Base-by-base conservation (phyloP, 2,329 filamentous ascomycete genomes). In the Colletotrichum tamarilloi region DNA sequence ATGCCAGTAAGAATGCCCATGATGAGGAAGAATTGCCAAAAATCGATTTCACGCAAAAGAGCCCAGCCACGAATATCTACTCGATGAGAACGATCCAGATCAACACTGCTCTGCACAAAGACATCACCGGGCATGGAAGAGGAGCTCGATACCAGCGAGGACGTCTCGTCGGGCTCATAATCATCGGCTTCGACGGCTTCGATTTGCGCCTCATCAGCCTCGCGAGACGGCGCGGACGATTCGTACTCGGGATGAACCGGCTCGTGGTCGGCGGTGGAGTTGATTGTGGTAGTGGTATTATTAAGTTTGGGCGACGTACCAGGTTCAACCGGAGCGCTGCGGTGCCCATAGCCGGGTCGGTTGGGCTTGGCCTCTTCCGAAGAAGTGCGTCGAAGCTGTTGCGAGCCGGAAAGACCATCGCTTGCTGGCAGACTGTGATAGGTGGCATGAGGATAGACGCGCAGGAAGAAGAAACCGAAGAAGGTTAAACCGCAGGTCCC, bases 1-100 rank as follows among this genome's bases (percentile, higher is more conserved):
- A 98, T 93, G 65, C 97, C 97, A 5, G 95, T 95, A 75, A 98
- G 86, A n/a, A 98, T 89, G 52, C 92, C 95, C 89, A 99, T 94
- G 76, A 98, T 91, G 70, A 89, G 83, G 82, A 97, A 98, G 32
- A 97, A 85, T 79, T 97, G 93, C 95, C 95, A 98, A 82, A 98
- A 99, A 76, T 97, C 93, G 60, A 92, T 78, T 74, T 89, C 91
- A 66, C 86, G 86, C 38, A 98, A 84, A 80, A 99, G 87, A 19
- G 89, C 88, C 79, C 95, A 86, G 76, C 97, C 97, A 80, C 96
- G 94, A 80, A 98, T 93, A 91, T 98, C 97, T 94, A 94, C 84
- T 88, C 92, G 92, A 84, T 93, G 92, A 87, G 92, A 92, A 87
- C 91, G 90, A 87, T 91, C 87, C 83, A 91, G 87, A 89, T 92